These are phyloP conservation scores for Corchorus capsularis DNA, from an alignment of 345 rosid species.

Conservation along the genomic window DNA sequence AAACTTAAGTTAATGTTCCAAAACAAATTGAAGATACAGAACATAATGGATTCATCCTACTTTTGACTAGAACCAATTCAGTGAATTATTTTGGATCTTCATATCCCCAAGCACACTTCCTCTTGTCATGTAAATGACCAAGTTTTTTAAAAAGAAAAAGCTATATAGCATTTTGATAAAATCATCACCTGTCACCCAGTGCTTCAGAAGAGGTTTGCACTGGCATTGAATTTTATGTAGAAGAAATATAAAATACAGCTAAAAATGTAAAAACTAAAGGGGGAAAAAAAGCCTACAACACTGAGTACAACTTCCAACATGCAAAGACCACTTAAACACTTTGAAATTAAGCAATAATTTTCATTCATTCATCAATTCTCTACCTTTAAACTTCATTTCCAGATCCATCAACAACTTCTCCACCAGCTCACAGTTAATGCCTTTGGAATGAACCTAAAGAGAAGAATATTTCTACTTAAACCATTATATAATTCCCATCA, in stretches of 20 bases:
- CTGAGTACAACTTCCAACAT: neutral
- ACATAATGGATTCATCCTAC: neutral
- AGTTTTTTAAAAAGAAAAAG: neutral
- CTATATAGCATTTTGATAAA: neutral
- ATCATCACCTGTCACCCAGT: neutral
- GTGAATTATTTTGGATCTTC: neutral
- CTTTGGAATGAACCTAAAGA: conserved; percentile 81
- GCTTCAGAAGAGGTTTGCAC: neutral
- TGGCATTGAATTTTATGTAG: neutral
- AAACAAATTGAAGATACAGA: neutral
- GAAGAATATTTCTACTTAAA: conserved; percentile 35
- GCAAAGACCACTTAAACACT: neutral
- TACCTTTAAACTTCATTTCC: conserved; percentile 71
- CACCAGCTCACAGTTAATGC: conserved; percentile 71
- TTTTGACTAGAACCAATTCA: neutral
- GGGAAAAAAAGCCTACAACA: neutral
- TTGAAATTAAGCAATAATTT: neutral
- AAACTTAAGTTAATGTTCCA: neutral
- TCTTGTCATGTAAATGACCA: neutral
- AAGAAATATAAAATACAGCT: neutral
- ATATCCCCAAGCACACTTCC: neutral
- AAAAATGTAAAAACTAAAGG: neutral
- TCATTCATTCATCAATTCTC: neutral
- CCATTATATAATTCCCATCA: conserved; percentile 30
- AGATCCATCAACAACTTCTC: conserved; percentile 68